Conservation (phyloP, 1,284 basidiomycete genomes). For the Ganoderma sp. region DNA sequence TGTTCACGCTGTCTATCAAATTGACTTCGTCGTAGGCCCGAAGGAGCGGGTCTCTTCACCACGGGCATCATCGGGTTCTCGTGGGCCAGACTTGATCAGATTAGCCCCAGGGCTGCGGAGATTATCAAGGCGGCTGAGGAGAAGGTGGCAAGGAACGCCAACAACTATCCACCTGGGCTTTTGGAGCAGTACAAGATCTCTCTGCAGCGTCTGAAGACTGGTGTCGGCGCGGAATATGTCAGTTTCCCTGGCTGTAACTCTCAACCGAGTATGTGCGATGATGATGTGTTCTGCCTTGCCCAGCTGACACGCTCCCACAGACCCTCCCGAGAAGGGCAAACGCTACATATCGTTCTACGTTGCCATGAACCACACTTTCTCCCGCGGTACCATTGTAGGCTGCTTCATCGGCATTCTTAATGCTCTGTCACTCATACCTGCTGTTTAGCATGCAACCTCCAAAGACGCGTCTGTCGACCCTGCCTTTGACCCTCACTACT, state of each 20-base stretch:
- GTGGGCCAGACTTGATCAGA: constrained; percentile 35
- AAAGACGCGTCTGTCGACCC: constrained; percentile 49
- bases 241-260: constrained; percentile 35
- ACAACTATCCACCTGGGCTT: constrained; percentile 38
- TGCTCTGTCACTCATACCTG: not conserved
- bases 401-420: not conserved
- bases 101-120: constrained; percentile 34
- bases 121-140: constrained; percentile 38
- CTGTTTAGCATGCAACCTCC: constrained; percentile 42
- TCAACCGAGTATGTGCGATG: constrained; percentile 34
- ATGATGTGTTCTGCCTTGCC: not conserved
- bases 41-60: constrained; percentile 39
- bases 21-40: constrained; percentile 25
- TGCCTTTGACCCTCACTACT: constrained; percentile 55
- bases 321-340: constrained; percentile 40
- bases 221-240: constrained; percentile 41
- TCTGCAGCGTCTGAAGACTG: constrained; percentile 39
- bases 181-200: constrained; percentile 46
- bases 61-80: constrained; percentile 38
- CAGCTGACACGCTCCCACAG: constrained; percentile 21
- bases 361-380: constrained; percentile 44
- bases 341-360: constrained; percentile 43
- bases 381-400: constrained; percentile 47
- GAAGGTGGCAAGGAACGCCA: constrained; percentile 34
- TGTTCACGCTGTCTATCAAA: not conserved